A percentile compares a stretch with the other conserved stretches of the same genome.
phyloP scores from a whole-genome alignment of 2,329 filamentous ascomycete genomes.

The Ophiostoma sp. region DNA sequence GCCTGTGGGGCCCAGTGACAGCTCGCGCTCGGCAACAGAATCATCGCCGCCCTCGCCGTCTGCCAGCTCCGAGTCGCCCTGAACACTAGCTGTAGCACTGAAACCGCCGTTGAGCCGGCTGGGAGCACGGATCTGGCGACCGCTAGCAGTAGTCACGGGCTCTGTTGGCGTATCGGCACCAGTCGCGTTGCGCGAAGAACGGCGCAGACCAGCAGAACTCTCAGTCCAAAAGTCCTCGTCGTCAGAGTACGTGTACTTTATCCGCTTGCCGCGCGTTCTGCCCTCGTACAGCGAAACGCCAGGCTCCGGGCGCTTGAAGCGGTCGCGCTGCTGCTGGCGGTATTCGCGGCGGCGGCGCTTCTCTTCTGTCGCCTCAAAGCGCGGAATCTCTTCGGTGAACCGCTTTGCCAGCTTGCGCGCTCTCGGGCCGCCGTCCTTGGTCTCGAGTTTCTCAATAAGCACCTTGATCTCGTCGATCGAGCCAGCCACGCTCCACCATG shows the following conservation, averaged over 20 bases:
- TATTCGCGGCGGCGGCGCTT: slow-evolving; percentile 94
- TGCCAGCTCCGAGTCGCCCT: slow-evolving; percentile 37
- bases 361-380: slow-evolving; percentile 93
- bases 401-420: slow-evolving; percentile 72
- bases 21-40: slow-evolving; percentile 32
- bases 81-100: slow-evolving; percentile 44
- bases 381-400: slow-evolving; percentile 73
- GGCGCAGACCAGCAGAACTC: slow-evolving; percentile 52
- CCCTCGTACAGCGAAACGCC: slow-evolving; percentile 94
- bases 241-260: slow-evolving; percentile 94
- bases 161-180: slow-evolving; percentile 69
- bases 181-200: slow-evolving; percentile 71
- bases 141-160: slow-evolving; percentile 71
- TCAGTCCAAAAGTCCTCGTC: slow-evolving; percentile 69
- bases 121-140: slow-evolving; percentile 72
- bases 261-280: slow-evolving; percentile 88
- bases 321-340: slow-evolving; percentile 74
- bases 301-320: slow-evolving; percentile 79
- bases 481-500: slow-evolving; percentile 91
- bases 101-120: slow-evolving; percentile 55
- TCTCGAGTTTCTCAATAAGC: slow-evolving; percentile 70
- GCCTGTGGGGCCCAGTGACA: slow-evolving; percentile 42
- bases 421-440: slow-evolving; percentile 72
- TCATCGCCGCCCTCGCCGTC: slow-evolving; percentile 20
- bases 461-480: slow-evolving; percentile 77